Evolutionary conservation across 371 early-diverging fungal genomes (phyloP).

Genomic region (Saksenaea vasiformis): DNA sequence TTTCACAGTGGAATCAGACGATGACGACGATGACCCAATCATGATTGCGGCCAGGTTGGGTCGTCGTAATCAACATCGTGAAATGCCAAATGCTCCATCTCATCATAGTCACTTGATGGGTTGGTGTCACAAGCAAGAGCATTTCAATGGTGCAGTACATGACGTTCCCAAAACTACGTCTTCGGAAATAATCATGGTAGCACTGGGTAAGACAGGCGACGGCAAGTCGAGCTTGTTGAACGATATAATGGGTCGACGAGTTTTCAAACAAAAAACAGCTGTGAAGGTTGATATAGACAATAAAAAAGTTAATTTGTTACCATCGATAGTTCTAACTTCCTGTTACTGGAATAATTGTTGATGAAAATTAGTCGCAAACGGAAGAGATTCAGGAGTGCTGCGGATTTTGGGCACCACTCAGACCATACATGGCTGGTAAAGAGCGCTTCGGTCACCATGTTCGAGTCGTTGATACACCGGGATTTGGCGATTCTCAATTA

Average conservation of each 20-base stretch:
- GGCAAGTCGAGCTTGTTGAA: slow-evolving; percentile 51
- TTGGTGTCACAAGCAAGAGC: background rate
- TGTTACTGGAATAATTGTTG: background rate
- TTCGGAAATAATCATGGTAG: slow-evolving; percentile 21
- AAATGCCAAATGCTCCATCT: too few relatives aligned
- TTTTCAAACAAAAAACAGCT: slow-evolving; percentile 39
- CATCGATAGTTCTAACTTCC: background rate
- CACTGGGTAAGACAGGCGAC: slow-evolving; percentile 49
- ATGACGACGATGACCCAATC: too few relatives aligned
- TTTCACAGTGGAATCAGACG: too few relatives aligned
- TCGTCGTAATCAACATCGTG: too few relatives aligned
- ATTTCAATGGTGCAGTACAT: background rate
- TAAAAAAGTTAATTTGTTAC: background rate
- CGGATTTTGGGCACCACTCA: slow-evolving; percentile 46
- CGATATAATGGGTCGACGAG: slow-evolving; percentile 36
- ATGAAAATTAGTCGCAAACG: slow-evolving; percentile 40
- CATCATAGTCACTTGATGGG: background rate
- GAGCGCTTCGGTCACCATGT: slow-evolving; percentile 38
- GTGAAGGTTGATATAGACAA: slow-evolving; percentile 26
- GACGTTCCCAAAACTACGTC: background rate
- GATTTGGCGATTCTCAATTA: slow-evolving; percentile 43
- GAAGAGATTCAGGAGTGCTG: slow-evolving; percentile 23
- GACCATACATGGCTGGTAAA: slow-evolving; percentile 30
- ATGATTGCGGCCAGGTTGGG: too few relatives aligned
- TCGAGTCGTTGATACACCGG: slow-evolving; percentile 41